Conservation (phyloP, 148 eudicot genomes). For the Polygonum aviculare region DNA sequence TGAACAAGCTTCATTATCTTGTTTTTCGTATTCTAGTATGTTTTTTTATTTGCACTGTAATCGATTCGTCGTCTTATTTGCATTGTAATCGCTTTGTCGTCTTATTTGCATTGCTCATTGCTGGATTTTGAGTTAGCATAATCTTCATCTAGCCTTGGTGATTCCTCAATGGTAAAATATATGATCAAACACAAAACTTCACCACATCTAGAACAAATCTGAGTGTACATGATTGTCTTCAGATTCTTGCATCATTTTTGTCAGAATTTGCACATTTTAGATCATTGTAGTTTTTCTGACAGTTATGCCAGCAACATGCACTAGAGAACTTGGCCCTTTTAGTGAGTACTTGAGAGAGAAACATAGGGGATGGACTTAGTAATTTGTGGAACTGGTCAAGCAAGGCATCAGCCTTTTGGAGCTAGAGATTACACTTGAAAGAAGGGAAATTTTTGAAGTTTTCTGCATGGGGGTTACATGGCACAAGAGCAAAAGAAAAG, state of each 20-base stretch:
- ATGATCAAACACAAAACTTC: not conserved
- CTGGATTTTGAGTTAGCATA: conserved; percentile 1
- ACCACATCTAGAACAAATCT: not conserved
- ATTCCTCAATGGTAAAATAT: not conserved
- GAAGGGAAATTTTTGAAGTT: conserved; percentile 12
- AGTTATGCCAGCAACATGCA: not conserved
- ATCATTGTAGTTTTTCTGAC: not conserved
- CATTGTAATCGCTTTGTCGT: not conserved
- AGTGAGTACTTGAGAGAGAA: conserved; percentile 1
- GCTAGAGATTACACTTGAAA: not conserved
- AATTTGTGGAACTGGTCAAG: conserved; percentile 13
- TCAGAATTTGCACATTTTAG: not conserved
- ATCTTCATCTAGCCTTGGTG: not conserved
- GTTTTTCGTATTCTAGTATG: not conserved
- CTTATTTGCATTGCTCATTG: not conserved
- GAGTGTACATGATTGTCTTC: not conserved
- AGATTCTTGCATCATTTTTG: not conserved
- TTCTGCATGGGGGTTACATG: conserved; percentile 23
- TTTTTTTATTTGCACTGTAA: not conserved
- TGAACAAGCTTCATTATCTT: not conserved
- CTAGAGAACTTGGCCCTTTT: not conserved
- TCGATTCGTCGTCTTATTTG: not conserved
- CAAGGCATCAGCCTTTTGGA: conserved; percentile 11
- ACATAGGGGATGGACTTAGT: conserved; percentile 3
- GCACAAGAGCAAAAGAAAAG: conserved; percentile 23